A percentile compares a stretch with the other conserved stretches of the same genome.
These are phyloP conservation scores for Polygonum maritimum DNA, from an alignment of 148 eudicot species.

Conservation along the genomic window DNA sequence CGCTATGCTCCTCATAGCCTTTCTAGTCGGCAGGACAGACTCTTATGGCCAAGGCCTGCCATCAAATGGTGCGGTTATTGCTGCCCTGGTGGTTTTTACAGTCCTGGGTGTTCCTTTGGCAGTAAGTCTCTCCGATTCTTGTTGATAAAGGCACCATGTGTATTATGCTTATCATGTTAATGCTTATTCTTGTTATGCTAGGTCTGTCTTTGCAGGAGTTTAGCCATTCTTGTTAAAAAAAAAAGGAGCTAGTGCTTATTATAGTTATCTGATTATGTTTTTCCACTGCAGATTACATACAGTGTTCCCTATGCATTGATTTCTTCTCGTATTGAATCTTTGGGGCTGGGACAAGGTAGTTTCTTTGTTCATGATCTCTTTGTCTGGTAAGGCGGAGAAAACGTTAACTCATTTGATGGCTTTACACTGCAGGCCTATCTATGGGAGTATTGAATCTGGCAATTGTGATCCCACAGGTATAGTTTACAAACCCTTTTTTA, in stretches of 20 bases:
- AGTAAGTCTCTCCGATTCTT: conserved; percentile 39
- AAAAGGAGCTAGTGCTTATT: neutral
- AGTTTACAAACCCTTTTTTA: neutral
- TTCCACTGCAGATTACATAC: conserved; percentile 74
- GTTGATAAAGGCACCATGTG: neutral
- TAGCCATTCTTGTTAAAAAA: neutral
- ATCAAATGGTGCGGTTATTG: conserved; percentile 63
- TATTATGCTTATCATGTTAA: neutral
- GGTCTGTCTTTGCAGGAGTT: neutral
- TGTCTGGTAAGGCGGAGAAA: neutral
- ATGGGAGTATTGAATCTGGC: conserved; percentile 97
- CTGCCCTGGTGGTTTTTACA: conserved; percentile 64
- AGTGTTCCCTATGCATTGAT: conserved; percentile 95
- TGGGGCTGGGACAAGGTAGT: conserved; percentile 96
- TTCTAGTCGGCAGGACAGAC: conserved; percentile 32
- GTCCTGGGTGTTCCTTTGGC: conserved; percentile 90
- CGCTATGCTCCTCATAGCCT: conserved; percentile 65
- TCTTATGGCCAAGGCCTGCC: conserved; percentile 32
- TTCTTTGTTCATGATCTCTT: conserved; percentile 7
- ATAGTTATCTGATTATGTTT: neutral
- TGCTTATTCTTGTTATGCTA: neutral
- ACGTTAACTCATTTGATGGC: neutral
- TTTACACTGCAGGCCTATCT: conserved; percentile 61
- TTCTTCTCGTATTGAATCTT: conserved; percentile 61
- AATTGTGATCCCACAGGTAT: conserved; percentile 87